phyloP scores from a whole-genome alignment of 805 yeast genomes.

The Spathaspora arborariae region DNA sequence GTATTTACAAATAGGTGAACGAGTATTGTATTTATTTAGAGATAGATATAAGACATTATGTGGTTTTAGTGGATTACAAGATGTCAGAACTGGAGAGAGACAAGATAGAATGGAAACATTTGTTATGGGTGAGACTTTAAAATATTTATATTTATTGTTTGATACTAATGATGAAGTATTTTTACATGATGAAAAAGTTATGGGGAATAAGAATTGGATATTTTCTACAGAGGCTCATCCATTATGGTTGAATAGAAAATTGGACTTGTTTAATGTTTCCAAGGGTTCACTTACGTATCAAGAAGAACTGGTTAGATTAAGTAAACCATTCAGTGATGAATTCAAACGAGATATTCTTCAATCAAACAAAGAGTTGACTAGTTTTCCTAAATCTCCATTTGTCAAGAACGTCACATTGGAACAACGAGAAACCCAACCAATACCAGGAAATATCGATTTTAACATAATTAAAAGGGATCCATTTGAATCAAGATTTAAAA shows the following conservation, averaged over 20 bases:
- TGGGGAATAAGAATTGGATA: constrained; percentile 45
- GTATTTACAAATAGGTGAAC: constrained; percentile 70
- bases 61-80: constrained; percentile 78
- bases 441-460: constrained; percentile 10
- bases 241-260: constrained; percentile 54
- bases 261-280: constrained; percentile 4
- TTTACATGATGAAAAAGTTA: constrained; percentile 24
- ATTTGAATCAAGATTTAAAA: constrained; percentile 14
- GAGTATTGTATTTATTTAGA: constrained; percentile 54
- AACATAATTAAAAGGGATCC: constrained; percentile 15
- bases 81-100: constrained; percentile 54
- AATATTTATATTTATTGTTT: constrained; percentile 76
- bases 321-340: background rate
- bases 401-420: constrained; percentile 15
- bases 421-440: constrained; percentile 5
- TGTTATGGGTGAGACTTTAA: constrained; percentile 82
- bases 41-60: constrained; percentile 55
- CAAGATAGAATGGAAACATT: constrained; percentile 91
- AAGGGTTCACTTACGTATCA: constrained; percentile 3
- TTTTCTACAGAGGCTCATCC: constrained; percentile 94
- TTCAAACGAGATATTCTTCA: background rate
- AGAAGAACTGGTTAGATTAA: background rate
- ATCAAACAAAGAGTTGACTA: constrained; percentile 5
- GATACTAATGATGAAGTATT: constrained; percentile 55
- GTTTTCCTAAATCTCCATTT: constrained; percentile 3